Evolutionary conservation across 192 early-diverging fungal species (phyloP).

Genomic region (Paraglomus occultum): DNA sequence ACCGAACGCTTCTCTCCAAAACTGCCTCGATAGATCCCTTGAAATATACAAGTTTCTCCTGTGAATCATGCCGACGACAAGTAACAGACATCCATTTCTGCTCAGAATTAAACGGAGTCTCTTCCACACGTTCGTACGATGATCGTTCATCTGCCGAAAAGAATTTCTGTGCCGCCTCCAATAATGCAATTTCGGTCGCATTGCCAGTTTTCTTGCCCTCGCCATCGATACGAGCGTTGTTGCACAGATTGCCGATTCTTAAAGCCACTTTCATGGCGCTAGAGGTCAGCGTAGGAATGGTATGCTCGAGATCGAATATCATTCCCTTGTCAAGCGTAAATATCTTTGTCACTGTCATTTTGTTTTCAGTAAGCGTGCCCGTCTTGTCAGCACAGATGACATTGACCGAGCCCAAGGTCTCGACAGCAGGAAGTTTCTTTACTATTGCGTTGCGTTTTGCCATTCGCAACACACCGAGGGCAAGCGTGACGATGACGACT

Average conservation of each 20-base stretch:
- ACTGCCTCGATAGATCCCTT: constrained; percentile 90
- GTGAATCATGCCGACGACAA: constrained; percentile 36
- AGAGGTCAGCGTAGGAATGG: constrained; percentile 31
- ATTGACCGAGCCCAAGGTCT: constrained; percentile 91
- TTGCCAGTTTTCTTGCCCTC: constrained; percentile 81
- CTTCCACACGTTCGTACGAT: constrained; percentile 59
- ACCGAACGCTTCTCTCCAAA: constrained; percentile 67
- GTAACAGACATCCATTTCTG: constrained; percentile 90
- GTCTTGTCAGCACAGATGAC: constrained; percentile 98
- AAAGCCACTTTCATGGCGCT: constrained; percentile 46
- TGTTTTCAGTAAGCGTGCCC: constrained; percentile 93
- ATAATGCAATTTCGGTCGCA: constrained; percentile 91
- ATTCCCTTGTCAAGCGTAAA: constrained; percentile 61
- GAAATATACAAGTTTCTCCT: constrained; percentile 46
- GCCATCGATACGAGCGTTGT: constrained; percentile 79
- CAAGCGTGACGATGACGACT: constrained; percentile 95
- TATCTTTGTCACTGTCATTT: constrained; percentile 88
- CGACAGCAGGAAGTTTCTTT: constrained; percentile 93
- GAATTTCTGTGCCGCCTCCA: constrained; percentile 62
- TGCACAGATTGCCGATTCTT: constrained; percentile 75
- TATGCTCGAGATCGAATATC: constrained; percentile 52
- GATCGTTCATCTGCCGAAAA: constrained; percentile 73
- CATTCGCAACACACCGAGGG: constrained; percentile 90
- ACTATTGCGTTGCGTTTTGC: constrained; percentile 89
- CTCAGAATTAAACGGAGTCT: constrained; percentile 92